Conservation (phyloP, 352 stramenopile species). For the Phytophthora tubulina region DNA sequence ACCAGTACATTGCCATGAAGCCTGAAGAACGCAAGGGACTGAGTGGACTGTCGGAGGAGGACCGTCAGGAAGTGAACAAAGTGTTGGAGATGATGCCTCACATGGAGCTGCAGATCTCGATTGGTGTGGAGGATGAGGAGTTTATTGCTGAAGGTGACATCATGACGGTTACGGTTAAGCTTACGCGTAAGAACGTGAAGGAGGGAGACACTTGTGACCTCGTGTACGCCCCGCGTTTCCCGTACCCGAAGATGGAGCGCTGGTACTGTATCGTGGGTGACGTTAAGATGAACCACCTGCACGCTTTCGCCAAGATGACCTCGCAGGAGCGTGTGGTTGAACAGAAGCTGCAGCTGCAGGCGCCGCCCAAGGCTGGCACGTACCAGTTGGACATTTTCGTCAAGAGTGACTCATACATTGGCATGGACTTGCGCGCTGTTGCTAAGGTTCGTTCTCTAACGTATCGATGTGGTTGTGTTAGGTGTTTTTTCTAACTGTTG, state of each 20-base stretch:
- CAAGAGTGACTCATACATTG: slow-evolving; percentile 98
- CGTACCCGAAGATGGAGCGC: slow-evolving; percentile 95
- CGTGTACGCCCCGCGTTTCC: slow-evolving; percentile 97
- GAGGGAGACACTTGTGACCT: slow-evolving; percentile 95
- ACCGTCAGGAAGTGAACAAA: slow-evolving; percentile 94
- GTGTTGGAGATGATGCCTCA: slow-evolving; percentile 96
- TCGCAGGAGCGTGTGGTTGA: slow-evolving; percentile 89
- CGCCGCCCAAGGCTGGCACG: slow-evolving; percentile 91
- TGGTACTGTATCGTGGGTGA: slow-evolving; percentile 98
- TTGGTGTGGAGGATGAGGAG: slow-evolving; percentile 91
- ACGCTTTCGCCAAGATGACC: slow-evolving; percentile 97
- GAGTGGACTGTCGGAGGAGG: slow-evolving; percentile 88
- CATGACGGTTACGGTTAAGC: slow-evolving; percentile 97
- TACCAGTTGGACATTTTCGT: slow-evolving; percentile 99
- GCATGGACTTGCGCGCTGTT: slow-evolving; percentile 94
- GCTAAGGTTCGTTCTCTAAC: slow-evolving; percentile 75
- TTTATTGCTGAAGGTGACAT: slow-evolving; percentile 99
- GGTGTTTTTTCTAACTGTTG: slow-evolving; percentile 12
- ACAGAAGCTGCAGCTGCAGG: slow-evolving; percentile 97
- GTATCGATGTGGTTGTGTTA: neutral
- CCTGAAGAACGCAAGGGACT: slow-evolving; percentile 95
- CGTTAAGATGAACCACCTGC: slow-evolving; percentile 94
- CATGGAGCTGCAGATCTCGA: slow-evolving; percentile 93
- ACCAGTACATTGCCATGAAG: slow-evolving; percentile 94
- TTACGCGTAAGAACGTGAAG: slow-evolving; percentile 97